These are phyloP conservation scores for Apium graveolens DNA, from an alignment of 129 eudicot species.

Conservation along the genomic window DNA sequence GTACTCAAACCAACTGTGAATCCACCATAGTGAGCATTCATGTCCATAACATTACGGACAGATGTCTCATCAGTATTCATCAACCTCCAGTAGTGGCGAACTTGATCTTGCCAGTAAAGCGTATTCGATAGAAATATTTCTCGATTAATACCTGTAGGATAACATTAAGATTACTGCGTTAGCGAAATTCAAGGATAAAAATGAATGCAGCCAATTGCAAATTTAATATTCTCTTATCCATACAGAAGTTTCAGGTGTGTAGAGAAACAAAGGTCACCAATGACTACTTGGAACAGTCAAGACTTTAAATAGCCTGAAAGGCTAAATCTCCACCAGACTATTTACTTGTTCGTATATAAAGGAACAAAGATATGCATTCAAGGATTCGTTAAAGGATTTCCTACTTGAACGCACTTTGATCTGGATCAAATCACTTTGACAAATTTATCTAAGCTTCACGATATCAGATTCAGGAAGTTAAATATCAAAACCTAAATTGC, in stretches of 20 bases:
- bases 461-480: too few species aligned
- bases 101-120: conserved; percentile 86
- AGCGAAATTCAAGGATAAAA: background rate
- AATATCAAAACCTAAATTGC: too few species aligned
- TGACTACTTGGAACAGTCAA: background rate
- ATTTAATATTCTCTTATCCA: background rate
- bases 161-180: background rate
- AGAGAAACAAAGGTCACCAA: background rate
- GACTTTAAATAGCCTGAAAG: background rate
- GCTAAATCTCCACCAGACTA: background rate
- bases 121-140: conserved; percentile 66
- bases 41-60: conserved; percentile 86
- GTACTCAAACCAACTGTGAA: conserved; percentile 79
- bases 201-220: background rate
- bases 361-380: background rate
- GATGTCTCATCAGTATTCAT: conserved; percentile 56
- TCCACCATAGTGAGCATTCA: conserved; percentile 91
- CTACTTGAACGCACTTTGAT: background rate
- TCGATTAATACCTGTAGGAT: conserved; percentile 47
- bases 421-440: too few species aligned
- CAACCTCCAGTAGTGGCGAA: conserved; percentile 85
- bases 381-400: background rate
- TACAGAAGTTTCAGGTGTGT: background rate
- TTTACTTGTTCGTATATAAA: background rate
- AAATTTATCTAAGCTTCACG: too few species aligned